Evolutionary conservation across 768 basidiomycete species (phyloP).

Genomic region (Mycena chlorophos): DNA sequence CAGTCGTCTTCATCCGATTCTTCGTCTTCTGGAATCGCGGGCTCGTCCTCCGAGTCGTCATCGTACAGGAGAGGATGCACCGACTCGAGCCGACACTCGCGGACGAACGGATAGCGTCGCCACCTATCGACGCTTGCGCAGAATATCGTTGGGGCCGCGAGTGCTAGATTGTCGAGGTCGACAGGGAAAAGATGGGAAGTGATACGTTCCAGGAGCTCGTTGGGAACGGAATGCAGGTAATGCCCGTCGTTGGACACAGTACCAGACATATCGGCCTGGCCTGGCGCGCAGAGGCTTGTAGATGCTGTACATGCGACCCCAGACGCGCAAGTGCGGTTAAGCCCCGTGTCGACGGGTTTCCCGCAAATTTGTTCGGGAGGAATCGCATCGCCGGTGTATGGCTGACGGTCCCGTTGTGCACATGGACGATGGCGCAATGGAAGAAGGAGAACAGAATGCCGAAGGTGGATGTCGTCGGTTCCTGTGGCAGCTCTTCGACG

Average conservation of each 20-base stretch:
- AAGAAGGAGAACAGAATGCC: constrained; percentile 24
- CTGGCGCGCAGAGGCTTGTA: not conserved
- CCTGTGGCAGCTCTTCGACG: not conserved
- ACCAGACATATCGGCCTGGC: not conserved
- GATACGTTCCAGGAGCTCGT: not conserved
- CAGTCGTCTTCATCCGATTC: too few relatives aligned
- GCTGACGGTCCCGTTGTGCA: not conserved
- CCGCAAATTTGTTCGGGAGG: constrained; percentile 19
- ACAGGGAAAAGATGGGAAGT: not conserved
- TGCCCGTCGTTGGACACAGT: not conserved
- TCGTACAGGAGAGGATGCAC: too few relatives aligned
- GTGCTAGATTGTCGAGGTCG: not conserved
- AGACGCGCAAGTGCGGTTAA: constrained; percentile 16
- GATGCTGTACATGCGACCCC: not conserved
- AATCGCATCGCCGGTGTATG: constrained; percentile 23
- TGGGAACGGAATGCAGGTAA: not conserved
- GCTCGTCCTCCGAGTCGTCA: too few relatives aligned
- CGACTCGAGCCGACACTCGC: too few relatives aligned
- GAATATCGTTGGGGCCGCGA: not conserved
- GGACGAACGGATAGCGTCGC: too few relatives aligned
- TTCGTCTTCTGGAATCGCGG: too few relatives aligned
- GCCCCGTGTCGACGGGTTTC: constrained; percentile 19
- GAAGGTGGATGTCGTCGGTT: not conserved
- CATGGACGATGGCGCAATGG: constrained; percentile 24
- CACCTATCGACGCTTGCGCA: not conserved